Evolutionary conservation across 768 basidiomycete genomes (phyloP).

Genomic region (Porpolomopsis calyptriformis): DNA sequence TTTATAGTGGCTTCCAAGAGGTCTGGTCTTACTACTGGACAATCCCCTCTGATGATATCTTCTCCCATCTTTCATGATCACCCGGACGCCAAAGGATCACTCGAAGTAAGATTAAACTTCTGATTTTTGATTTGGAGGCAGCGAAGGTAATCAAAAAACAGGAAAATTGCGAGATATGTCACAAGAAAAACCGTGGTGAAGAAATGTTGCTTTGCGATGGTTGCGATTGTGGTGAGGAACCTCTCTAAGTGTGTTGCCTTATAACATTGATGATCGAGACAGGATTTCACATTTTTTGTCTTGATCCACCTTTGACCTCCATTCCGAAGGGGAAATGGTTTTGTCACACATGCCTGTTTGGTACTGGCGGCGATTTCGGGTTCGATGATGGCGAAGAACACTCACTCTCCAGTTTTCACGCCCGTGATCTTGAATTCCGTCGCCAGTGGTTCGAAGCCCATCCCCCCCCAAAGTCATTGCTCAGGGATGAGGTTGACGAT

Average conservation of each 20-base stretch:
- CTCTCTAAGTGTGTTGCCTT: too few relatives aligned
- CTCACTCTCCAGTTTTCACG: conserved; percentile 81
- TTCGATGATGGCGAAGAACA: conserved; percentile 99
- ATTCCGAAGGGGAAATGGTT: conserved; percentile 96
- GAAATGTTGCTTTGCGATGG: conserved; percentile 90
- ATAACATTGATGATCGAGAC: conserved; percentile 12
- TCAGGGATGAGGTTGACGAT: conserved; percentile 30
- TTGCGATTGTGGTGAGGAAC: conserved; percentile 73
- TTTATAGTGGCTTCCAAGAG: conserved; percentile 29
- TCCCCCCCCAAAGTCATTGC: conserved; percentile 26
- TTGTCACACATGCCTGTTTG: conserved; percentile 83
- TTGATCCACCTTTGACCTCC: conserved; percentile 75
- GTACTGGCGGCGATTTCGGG: conserved; percentile 91
- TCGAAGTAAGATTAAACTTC: conserved; percentile 37
- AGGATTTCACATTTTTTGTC: conserved; percentile 97
- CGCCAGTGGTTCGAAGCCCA: conserved; percentile 81
- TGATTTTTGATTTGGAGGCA: conserved; percentile 16
- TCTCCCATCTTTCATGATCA: conserved; percentile 41
- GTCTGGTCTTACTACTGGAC: conserved; percentile 14
- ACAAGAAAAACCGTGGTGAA: conserved; percentile 76
- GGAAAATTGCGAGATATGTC: conserved; percentile 91
- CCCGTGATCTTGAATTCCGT: conserved; percentile 82
- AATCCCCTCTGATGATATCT: conserved; percentile 28
- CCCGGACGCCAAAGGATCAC: conserved; percentile 34
- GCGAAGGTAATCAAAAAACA: conserved; percentile 23